Conservation (phyloP, 2,329 filamentous ascomycete genomes). For the Aspergillus proliferans region DNA sequence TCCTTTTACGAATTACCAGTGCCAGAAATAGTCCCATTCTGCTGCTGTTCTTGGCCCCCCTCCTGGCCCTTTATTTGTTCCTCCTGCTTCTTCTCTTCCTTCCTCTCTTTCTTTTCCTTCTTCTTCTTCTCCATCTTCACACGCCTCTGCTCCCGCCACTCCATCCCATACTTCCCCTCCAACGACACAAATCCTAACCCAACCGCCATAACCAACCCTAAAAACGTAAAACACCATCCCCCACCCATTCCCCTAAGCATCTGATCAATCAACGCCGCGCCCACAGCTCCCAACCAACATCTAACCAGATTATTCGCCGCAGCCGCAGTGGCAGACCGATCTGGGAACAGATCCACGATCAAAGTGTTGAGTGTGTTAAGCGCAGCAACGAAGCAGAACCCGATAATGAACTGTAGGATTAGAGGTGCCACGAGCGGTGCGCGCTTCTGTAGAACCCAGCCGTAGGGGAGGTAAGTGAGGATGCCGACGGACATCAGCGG, state of each 20-base stretch:
- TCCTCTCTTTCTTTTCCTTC: constrained; percentile 6
- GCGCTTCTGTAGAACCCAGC: constrained; percentile 22
- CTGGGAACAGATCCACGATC: constrained; percentile 24
- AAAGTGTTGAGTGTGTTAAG: constrained; percentile 22
- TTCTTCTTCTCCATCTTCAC: constrained; percentile 8
- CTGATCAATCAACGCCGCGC: constrained; percentile 18
- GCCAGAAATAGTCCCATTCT: background rate
- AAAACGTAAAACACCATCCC: constrained; percentile 24
- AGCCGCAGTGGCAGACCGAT: constrained; percentile 19
- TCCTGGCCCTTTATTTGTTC: constrained; percentile 2
- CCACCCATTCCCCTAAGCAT: constrained; percentile 21
- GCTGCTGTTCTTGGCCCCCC: background rate
- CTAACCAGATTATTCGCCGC: constrained; percentile 25
- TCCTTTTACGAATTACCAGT: background rate
- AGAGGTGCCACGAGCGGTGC: constrained; percentile 19
- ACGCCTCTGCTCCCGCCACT: constrained; percentile 14
- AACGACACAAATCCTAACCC: constrained; percentile 12
- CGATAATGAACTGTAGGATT: constrained; percentile 27
- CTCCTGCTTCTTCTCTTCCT: constrained; percentile 5
- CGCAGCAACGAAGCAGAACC: constrained; percentile 18
- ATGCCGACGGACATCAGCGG: constrained; percentile 19
- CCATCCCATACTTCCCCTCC: constrained; percentile 13
- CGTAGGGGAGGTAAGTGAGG: constrained; percentile 22
- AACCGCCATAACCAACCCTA: constrained; percentile 15
- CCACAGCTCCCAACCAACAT: constrained; percentile 24